phyloP scores from a whole-genome alignment of 352 stramenopile genomes.

The Pythium guiyangense region DNA sequence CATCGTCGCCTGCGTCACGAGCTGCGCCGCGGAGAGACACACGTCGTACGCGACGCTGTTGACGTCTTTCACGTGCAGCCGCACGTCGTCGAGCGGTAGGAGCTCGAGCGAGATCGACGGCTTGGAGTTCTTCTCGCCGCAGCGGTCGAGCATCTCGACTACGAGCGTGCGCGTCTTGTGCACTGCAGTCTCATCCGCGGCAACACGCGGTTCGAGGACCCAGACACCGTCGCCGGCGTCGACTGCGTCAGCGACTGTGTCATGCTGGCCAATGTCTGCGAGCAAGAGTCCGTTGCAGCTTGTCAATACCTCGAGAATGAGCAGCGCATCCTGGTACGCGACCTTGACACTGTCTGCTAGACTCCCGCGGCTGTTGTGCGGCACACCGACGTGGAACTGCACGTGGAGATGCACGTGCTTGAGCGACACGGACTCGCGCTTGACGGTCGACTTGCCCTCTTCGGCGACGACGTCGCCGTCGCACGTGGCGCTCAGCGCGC shows the following conservation, averaged over 20 bases:
- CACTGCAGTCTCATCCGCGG: neutral
- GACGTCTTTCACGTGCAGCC: constrained; percentile 30
- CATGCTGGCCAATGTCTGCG: neutral
- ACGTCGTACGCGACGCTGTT: constrained; percentile 31
- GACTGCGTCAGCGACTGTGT: constrained; percentile 3
- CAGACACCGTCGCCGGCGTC: constrained; percentile 16
- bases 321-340: constrained; percentile 24
- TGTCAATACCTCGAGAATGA: constrained; percentile 24
- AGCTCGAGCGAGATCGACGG: constrained; percentile 35
- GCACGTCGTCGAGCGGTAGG: constrained; percentile 39
- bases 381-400: constrained; percentile 34
- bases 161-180: constrained; percentile 10
- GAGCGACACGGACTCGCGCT: constrained; percentile 10
- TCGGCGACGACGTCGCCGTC: constrained; percentile 8
- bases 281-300: constrained; percentile 15
- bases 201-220: constrained; percentile 11
- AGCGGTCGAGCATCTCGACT: constrained; percentile 24
- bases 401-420: constrained; percentile 28
- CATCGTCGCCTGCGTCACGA: constrained; percentile 41
- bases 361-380: constrained; percentile 35
- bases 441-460: neutral
- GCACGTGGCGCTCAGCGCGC: constrained; percentile 10
- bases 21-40: constrained; percentile 31
- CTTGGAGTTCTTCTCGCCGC: constrained; percentile 15
- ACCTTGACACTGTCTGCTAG: constrained; percentile 24